Conservation (phyloP, 2,329 filamentous ascomycete species). For the Proliferodiscus dingleyae region DNA sequence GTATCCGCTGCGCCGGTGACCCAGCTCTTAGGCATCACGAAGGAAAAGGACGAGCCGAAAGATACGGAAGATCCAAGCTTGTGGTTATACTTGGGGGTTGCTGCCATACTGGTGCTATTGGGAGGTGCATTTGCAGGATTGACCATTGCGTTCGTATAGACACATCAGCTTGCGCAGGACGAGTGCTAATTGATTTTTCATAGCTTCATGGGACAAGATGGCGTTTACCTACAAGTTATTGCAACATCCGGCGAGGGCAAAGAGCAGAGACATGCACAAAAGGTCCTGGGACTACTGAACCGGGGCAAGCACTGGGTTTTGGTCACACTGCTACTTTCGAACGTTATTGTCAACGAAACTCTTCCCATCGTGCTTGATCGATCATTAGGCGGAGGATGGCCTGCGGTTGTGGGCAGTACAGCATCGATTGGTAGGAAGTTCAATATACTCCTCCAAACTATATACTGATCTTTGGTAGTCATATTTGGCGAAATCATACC, state of each 20-base stretch:
- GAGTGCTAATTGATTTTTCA: constrained; percentile 8
- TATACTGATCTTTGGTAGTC: no score
- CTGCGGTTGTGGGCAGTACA: constrained; percentile 85
- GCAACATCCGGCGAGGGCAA: constrained; percentile 72
- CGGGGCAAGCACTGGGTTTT: constrained; percentile 95
- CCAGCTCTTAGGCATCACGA: constrained; percentile 39
- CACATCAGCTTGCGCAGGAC: background rate
- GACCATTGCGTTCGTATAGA: constrained; percentile 68
- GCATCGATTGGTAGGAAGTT: constrained; percentile 62
- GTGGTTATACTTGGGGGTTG: constrained; percentile 77
- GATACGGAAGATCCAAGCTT: constrained; percentile 58
- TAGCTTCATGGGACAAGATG: constrained; percentile 58
- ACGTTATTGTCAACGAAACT: constrained; percentile 95
- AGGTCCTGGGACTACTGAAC: constrained; percentile 72
- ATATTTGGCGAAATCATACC: constrained; percentile 95
- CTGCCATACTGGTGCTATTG: constrained; percentile 73
- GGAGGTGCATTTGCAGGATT: constrained; percentile 93
- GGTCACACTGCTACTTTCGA: constrained; percentile 84
- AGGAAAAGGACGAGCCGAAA: constrained; percentile 43
- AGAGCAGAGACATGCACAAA: constrained; percentile 76
- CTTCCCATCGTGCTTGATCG: constrained; percentile 88
- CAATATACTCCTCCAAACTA: constrained; percentile 10
- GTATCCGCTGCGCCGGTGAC: constrained; percentile 31
- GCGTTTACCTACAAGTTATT: constrained; percentile 92
- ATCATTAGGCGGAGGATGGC: constrained; percentile 86